Evolutionary conservation across 495 filamentous ascomycete species (phyloP), one percentile per base, ranked within the genome.

Genomic region (Tuber umbilicatum): DNA sequence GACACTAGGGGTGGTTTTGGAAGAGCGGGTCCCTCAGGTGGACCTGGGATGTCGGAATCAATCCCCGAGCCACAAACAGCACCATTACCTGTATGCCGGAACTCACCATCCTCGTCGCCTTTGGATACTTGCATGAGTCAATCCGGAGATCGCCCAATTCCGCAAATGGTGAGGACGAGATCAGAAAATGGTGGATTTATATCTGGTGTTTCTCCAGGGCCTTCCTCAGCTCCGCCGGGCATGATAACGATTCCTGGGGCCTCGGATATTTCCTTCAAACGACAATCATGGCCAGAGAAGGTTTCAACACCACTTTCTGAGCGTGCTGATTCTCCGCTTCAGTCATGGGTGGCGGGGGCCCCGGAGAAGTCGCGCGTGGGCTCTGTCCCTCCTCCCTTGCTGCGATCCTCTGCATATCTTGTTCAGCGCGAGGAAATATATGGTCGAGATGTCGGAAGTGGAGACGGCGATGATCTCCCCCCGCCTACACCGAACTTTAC

Each of bases 151-250:
- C 78, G 72, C 23, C 78, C 75, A n/a, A 80, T 80, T 27, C 81
- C 81, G 39, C 77, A 82, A 69, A 75, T 82, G 73, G 80, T 82
- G 40, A 73, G 81, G 42, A 82, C 81, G 31, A 74, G 80, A 23
- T 82, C 77, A 1, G 80, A 77, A 60, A 82, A 80, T 67, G 80
- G 80, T n/a, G 80, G 80, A 45, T 82, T 82, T 41, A 80, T 80
- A 39, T 78, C 74, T 40, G 80, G 72, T 14, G 75, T 82, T 72
- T 80, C 77, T 19, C 80, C 80, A 31, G 81, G 81, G 16, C 81
- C 81, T 67, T 82, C 81, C 21, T 82, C 81, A 23, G 81, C 81
- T 40, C 81, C 81, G 6, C 80, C 81, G 23, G 81, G 81, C 23
- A 78, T 82, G 80, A 78, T 82, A 35, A 78, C 81, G 35, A 78